Base-by-base conservation (phyloP, 768 basidiomycete species). In the Ramaria sp. region DNA sequence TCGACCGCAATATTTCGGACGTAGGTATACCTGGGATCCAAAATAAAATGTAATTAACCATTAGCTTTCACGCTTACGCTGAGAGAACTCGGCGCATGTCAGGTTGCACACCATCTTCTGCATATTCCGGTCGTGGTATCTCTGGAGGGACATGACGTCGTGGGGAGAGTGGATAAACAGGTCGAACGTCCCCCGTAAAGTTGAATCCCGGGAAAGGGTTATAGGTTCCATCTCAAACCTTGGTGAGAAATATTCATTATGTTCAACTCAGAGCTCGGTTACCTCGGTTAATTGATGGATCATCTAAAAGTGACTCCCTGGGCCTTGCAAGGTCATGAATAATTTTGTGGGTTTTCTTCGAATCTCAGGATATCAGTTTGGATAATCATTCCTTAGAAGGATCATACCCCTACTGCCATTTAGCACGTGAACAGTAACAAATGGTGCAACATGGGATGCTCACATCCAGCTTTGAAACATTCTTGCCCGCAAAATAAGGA, bases 401-500 rank as follows among this genome's bases (percentile, higher is more conserved):
- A 13, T 13, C 60, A 34, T 59, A 63, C 75, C 73, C 75, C 74
- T 75, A 63, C 13, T 7, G 13, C 51, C 42, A 17, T 5, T 43
- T 2, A 58, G 46, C 55, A 27, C 27, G 27, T 27, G 56, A 59
- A 20, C 22, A 58, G 46, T 57, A 60, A 55, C 48, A 60, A 43
- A 43, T 30, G 48, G 58, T 54, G 39, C 45, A n/a, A 37, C 46
- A 15, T 47, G 54, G 51, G 19, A 19, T 34, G 76, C 92, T 75
- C 70, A 94, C 95, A 98, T 69, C 80, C 86, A 48, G 84, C 79
- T 71, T 96, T 97, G 81, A 97, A 97, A 72, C 95, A 98, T 51
- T 89, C 91, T 70, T 98, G 95, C 24, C 84, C 83, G 62, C 95
- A 97, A 72, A 94, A 98, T 68, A 86, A 88, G 33, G 89, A 91